Base-by-base conservation (phyloP, 116 monocot genomes). In the Trichopus zeylanicus region DNA sequence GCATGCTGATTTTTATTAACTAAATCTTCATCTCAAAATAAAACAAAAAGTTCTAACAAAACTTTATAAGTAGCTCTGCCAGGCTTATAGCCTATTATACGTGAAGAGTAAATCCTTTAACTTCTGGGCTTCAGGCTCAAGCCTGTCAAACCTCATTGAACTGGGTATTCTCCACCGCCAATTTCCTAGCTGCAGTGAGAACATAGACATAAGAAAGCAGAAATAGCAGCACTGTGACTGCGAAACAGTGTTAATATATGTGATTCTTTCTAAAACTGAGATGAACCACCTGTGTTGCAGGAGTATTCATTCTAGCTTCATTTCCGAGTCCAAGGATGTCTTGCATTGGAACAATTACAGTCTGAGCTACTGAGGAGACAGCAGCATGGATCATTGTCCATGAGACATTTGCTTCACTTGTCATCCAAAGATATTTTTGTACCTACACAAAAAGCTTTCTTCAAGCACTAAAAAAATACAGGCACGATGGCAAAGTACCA, bases 91-190 rank as follows among this genome's bases (percentile, higher is more conserved):
- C 60, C 90, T 73, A 46, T 87, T 95, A 72, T 87, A 95, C 70
- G 76, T 57, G 13, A 58, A 53, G 19, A 95, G 65, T 69, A 87
- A 26, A 35, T 81, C 81, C 46, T 61, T 81, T 48, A 95, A 60
- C 52, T 69, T 86, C 47, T 55, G 48, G 48, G 87, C 83, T 77
- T 90, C 84, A 4, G 76, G 68, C 34, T 81, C 57, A 38, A 95
- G 65, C n/a, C 29, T 42, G 28, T 79, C 81, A 48, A 90, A 95
- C 56, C 67, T 74, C n/a, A 29, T 42, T 22, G 64, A 62, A 30
- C 59, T 77, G 1, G 95, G 86, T 29, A 95, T 81, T 70, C 87
- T 90, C 95, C 95, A 95, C 33, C 75, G 76, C 95, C 95, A 95
- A 69, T 95, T 95, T 47, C 95, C 95, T n/a, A 84, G 60, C 95